Conservation (phyloP, 2,329 filamentous ascomycete species). For the Fusarium nelsonii region DNA sequence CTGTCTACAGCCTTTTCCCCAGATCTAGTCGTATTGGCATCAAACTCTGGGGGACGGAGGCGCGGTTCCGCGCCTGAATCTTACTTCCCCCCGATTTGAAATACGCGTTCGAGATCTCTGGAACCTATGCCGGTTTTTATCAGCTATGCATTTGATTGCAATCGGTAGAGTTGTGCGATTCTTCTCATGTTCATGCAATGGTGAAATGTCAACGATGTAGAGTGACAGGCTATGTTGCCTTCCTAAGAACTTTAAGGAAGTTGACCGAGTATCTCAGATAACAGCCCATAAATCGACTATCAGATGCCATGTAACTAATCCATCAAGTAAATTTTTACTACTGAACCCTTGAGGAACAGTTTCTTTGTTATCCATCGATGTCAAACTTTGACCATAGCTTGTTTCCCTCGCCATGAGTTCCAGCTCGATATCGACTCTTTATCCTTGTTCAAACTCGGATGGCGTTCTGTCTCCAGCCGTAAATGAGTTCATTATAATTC, state of each 20-base stretch:
- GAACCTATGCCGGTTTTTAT: constrained; percentile 14
- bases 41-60: constrained; percentile 3
- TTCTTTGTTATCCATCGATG: neutral
- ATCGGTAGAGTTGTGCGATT: neutral
- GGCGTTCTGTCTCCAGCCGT: neutral
- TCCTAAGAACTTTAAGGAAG: constrained; percentile 7
- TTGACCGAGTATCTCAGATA: constrained; percentile 6
- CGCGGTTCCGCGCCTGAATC: constrained; percentile 24
- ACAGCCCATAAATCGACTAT: constrained; percentile 1
- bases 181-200: neutral
- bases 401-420: neutral
- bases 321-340: neutral
- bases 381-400: neutral
- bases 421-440: neutral
- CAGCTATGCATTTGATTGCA: too few relatives aligned
- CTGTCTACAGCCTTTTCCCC: neutral
- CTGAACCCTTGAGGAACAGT: neutral
- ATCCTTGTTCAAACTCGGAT: neutral
- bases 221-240: too few relatives aligned
- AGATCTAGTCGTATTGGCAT: neutral
- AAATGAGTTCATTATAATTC: neutral
- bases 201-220: neutral
- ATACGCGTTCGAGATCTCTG: constrained; percentile 14
- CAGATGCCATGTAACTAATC: constrained; percentile 9
- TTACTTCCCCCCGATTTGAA: constrained; percentile 8